Evolutionary conservation across 2,329 filamentous ascomycete species (phyloP), one percentile per base, ranked within the genome.

Genomic region (Lachnellula occidentalis): DNA sequence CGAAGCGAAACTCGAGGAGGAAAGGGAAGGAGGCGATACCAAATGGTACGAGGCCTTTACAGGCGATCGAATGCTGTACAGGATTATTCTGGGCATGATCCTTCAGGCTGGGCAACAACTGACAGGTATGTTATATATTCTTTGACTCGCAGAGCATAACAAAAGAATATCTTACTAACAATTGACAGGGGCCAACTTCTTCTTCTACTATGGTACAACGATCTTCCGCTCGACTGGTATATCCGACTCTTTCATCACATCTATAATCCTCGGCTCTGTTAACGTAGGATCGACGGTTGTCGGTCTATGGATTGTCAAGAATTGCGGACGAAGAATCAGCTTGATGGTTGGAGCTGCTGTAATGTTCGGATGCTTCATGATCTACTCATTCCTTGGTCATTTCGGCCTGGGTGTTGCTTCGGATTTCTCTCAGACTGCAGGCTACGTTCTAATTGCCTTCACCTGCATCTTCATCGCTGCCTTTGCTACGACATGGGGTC

Each of bases 401-500:
- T 78, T 76, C 57, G 60, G 63, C 8, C 69, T 80, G 9, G 71
- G 77, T 58, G 66, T 65, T 4, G 46, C 48, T 62, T 74, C 76
- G 54, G 60, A 70, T 70, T 74, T 69, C 58, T 75, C 74, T 0
- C 74, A 78, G 27, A 64, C 69, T 9, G 74, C 79, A 5, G 84
- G 84, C 21, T 74, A 78, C 3, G 78, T 78, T 41, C 80, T 88
- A 61, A 85, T 88, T 45, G 77, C 84, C 51, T 87, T 87, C 68
- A 84, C 85, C 0, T 87, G 84, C 64, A 74, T 88, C 41, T 86
- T 86, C 66, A 72, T 80, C 58, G 73, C 82, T 0, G 83, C 79
- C 1, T 88, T 84, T 56, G 84, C 84, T 4, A 85, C 81, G 1
- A 87, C 84, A 2, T 88, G 85, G 85, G 85, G 84, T 21, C 85